A percentile compares a stretch with the other conserved stretches of the same genome.
Conservation (phyloP, 2,329 filamentous ascomycete genomes). For the Ascocoryne sarcoides region DNA sequence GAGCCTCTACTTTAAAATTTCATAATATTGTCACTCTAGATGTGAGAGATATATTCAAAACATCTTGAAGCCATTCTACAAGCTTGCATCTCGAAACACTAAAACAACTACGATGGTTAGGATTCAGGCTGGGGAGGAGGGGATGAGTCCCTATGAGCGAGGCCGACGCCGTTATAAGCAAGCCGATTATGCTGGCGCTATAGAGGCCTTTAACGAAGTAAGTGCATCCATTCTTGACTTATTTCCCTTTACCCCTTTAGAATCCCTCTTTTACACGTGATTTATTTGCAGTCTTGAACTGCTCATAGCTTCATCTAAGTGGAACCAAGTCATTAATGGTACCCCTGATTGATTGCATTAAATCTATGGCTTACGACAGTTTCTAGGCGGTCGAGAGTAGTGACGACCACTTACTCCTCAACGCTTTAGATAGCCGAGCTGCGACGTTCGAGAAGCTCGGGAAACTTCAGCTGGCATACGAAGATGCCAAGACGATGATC, state of each 20-base stretch:
- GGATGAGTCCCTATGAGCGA: slow-evolving; percentile 19
- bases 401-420: slow-evolving; percentile 21
- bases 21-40: no score
- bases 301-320: neutral
- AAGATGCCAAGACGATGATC: slow-evolving; percentile 28
- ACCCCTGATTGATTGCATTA: neutral
- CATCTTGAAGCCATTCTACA: no score
- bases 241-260: neutral
- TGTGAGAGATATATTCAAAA: no score
- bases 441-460: slow-evolving; percentile 28
- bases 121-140: slow-evolving; percentile 14
- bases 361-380: slow-evolving; percentile 3
- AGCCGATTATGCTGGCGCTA: slow-evolving; percentile 22
- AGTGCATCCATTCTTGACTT: neutral
- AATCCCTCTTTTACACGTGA: neutral
- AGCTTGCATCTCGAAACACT: no score
- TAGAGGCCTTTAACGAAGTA: slow-evolving; percentile 24
- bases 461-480: slow-evolving; percentile 21
- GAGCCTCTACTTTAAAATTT: no score
- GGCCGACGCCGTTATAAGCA: slow-evolving; percentile 24
- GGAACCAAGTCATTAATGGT: neutral
- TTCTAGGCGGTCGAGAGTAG: slow-evolving; percentile 21
- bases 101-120: slow-evolving; percentile 6
- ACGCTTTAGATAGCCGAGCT: slow-evolving; percentile 28
- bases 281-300: neutral